phyloP scores from a whole-genome alignment of 768 basidiomycete species.

The Pulveroboletus sp. region DNA sequence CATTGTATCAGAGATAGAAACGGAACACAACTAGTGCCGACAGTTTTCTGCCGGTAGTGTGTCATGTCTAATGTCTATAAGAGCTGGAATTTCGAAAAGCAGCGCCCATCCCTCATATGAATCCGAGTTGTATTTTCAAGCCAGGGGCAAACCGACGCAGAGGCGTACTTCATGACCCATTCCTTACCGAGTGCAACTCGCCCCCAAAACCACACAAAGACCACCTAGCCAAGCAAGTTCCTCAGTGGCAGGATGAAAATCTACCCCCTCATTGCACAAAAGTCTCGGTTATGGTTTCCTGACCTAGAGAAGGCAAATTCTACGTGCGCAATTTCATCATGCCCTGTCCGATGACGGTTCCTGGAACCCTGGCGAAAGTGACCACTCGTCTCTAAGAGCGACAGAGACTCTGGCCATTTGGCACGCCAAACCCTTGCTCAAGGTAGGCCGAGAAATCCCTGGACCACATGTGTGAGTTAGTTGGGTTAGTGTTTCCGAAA shows the following conservation, averaged over 20 bases:
- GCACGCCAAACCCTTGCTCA: constrained; percentile 46
- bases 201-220: not conserved
- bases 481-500: constrained; percentile 49
- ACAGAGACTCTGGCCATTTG: constrained; percentile 49
- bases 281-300: constrained; percentile 12
- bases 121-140: not conserved
- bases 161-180: not conserved
- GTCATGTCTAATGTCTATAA: not conserved
- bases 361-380: constrained; percentile 12
- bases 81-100: no score
- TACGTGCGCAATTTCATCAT: no score
- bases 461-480: constrained; percentile 48
- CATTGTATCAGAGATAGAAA: not conserved
- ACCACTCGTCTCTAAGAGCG: not conserved
- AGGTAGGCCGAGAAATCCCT: constrained; percentile 52
- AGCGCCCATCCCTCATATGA: not conserved
- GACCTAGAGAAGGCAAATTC: constrained; percentile 2
- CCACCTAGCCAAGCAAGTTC: not conserved
- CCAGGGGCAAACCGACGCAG: not conserved
- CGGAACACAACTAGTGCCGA: not conserved
- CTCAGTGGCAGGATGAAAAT: no score
- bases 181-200: not conserved
- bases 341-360: constrained; percentile 26
- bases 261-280: not conserved
- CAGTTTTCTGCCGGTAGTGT: not conserved